phyloP scores from a whole-genome alignment of 2,329 filamentous ascomycete genomes.

The Calonectria henricotiae region DNA sequence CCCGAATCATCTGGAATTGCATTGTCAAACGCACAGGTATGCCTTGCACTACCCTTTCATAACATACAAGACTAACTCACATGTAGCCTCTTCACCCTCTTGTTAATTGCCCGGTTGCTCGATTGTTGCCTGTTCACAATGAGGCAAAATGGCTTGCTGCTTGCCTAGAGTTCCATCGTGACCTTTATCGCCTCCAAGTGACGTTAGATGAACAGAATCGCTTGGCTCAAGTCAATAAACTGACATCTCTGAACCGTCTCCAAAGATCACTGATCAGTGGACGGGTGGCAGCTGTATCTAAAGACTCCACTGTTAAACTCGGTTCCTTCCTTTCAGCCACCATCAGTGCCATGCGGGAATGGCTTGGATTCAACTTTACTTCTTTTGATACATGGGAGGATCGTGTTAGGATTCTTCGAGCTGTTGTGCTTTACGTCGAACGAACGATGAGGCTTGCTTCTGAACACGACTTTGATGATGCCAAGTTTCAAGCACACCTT shows the following conservation, averaged over 20 bases:
- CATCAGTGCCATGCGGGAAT: conserved; percentile 62
- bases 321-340: conserved; percentile 67
- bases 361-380: conserved; percentile 58
- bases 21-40: conserved; percentile 64
- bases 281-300: conserved; percentile 71
- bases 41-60: conserved; percentile 42
- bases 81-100: conserved; percentile 72
- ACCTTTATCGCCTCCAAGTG: conserved; percentile 62
- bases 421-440: conserved; percentile 70
- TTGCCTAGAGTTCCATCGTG: conserved; percentile 68
- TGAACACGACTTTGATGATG: conserved; percentile 71
- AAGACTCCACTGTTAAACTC: conserved; percentile 74
- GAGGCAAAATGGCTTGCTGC: conserved; percentile 67
- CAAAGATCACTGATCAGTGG: conserved; percentile 73
- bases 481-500: conserved; percentile 76
- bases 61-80: conserved; percentile 35
- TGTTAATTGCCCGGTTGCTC: conserved; percentile 71
- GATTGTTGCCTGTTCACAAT: conserved; percentile 60
- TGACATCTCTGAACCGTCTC: conserved; percentile 72
- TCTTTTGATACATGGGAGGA: conserved; percentile 56
- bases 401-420: conserved; percentile 56
- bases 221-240: conserved; percentile 64
- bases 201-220: conserved; percentile 62
- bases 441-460: conserved; percentile 68
- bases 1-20: conserved; percentile 49